Base-by-base conservation (phyloP, 2,329 filamentous ascomycete species). In the Juglanconis juglandina region DNA sequence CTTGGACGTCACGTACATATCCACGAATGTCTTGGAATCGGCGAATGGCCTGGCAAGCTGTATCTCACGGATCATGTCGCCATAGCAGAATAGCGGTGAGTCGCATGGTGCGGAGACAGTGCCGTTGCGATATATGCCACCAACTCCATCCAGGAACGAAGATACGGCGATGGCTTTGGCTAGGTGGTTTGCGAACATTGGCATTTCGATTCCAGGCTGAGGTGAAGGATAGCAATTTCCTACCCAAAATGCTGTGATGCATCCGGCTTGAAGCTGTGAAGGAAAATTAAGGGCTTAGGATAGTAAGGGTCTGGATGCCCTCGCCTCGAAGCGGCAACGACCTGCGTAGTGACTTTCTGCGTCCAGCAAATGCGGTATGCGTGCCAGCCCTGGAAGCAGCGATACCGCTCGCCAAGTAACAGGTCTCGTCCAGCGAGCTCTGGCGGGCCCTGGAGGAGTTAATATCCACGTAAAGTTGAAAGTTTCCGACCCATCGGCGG, bases 11-110 rank as follows among this genome's bases (percentile, higher is more conserved):
- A 73, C 77, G 74, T 75, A 85, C 83, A 88, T 85, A 69, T 90
- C 87, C 48, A 89, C 87, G 69, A 88, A 89, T 1, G 86, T 88
- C 77, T 89, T 90, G 62, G 86, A 89, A 73, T 89, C 87, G 13
- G 77, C 73, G 65, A 89, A 89, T 0, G 86, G 86, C 32, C 75
- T 76, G 2, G 87, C 87, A 9, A 89, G 76, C 73, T 89, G 80
- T 52, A 90, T 81, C 63, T 84, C 78, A 62, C 80, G 77, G 3
- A 90, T 77, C 11, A 89, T 78, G 0, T 87, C 83, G 52, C 87
- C 87, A 64, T 86, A 79, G 69, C 87, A 90, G 72, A 89, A 90
- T 24, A 89, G 77, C 14, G 84, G 81, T 8, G 86, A 89, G 69
- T 88, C 84, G 72, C 87, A 90, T 1, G 87, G 86, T 3, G 86